Percentiles rank a stretch among this genome's conserved stretches.
Evolutionary conservation across 805 yeast genomes (phyloP).

Genomic region (Yueomyces sinensis): DNA sequence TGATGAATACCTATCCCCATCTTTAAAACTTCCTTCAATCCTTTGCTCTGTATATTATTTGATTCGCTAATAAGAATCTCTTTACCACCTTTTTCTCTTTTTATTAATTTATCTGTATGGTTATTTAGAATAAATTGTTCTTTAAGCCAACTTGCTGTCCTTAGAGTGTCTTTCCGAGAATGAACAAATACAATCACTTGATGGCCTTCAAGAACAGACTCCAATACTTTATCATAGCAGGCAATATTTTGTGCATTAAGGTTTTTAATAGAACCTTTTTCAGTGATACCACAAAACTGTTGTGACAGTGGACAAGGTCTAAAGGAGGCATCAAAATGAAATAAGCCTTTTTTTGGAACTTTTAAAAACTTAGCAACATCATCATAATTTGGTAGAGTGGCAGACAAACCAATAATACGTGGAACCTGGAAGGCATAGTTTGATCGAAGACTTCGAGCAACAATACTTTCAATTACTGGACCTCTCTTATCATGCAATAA

Average conservation of each 20-base stretch:
- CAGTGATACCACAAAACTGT: constrained; percentile 79
- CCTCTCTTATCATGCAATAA: constrained; percentile 90
- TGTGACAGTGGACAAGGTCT: constrained; percentile 91
- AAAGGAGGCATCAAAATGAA: constrained; percentile 69
- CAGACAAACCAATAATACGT: constrained; percentile 77
- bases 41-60: constrained; percentile 37
- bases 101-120: constrained; percentile 31
- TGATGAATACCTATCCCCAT: constrained; percentile 83
- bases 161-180: constrained; percentile 80
- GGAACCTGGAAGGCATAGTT: constrained; percentile 33
- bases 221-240: constrained; percentile 68
- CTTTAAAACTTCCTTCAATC: constrained; percentile 45
- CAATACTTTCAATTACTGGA: constrained; percentile 81
- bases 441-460: constrained; percentile 51
- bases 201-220: constrained; percentile 46
- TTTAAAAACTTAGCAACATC: constrained; percentile 77
- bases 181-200: constrained; percentile 89
- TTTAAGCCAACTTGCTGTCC: constrained; percentile 65
- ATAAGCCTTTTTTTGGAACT: constrained; percentile 53
- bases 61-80: constrained; percentile 57
- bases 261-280: constrained; percentile 64
- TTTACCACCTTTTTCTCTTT: constrained; percentile 37
- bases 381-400: constrained; percentile 77
- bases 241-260: constrained; percentile 80
- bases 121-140: constrained; percentile 48